phyloP scores from a whole-genome alignment of 2,329 filamentous ascomycete species.

The Neospermospora avenae region DNA sequence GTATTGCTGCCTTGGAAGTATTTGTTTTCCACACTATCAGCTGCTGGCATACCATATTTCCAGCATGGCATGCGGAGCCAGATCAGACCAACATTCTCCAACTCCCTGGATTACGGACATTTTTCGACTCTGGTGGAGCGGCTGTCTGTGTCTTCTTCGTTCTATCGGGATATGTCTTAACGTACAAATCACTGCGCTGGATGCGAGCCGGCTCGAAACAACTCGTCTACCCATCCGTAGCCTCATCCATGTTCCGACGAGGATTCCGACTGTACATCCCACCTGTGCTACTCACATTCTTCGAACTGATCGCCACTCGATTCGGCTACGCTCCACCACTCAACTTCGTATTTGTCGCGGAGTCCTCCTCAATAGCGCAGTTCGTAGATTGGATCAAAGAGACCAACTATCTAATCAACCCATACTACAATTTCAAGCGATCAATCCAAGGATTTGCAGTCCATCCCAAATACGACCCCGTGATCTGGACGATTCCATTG shows the following conservation, averaged over 20 bases:
- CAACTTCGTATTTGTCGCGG: constrained; percentile 36
- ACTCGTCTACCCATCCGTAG: constrained; percentile 38
- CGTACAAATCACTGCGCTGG: constrained; percentile 40
- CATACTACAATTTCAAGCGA: constrained; percentile 17
- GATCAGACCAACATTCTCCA: constrained; percentile 39
- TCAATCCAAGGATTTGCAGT: constrained; percentile 20
- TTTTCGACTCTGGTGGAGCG: constrained; percentile 42
- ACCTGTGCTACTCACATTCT: constrained; percentile 41
- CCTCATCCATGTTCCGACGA: constrained; percentile 44
- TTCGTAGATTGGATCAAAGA: constrained; percentile 26
- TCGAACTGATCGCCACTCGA: constrained; percentile 28
- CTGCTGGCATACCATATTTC: constrained; percentile 22
- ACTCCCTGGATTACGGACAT: constrained; percentile 41
- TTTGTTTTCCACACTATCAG: constrained; percentile 46
- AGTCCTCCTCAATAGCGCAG: constrained; percentile 17
- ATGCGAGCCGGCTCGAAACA: constrained; percentile 37
- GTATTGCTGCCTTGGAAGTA: constrained; percentile 44
- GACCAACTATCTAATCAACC: constrained; percentile 25
- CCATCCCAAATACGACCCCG: constrained; percentile 39
- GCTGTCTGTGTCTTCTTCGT: constrained; percentile 49
- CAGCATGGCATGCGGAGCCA: constrained; percentile 32
- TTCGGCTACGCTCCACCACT: constrained; percentile 30
- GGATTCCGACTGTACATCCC: constrained; percentile 45
- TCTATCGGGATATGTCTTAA: constrained; percentile 47
- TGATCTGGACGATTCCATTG: constrained; percentile 49